phyloP scores from a whole-genome alignment of 2,329 filamentous ascomycete species.

The Cercospora sesami region DNA sequence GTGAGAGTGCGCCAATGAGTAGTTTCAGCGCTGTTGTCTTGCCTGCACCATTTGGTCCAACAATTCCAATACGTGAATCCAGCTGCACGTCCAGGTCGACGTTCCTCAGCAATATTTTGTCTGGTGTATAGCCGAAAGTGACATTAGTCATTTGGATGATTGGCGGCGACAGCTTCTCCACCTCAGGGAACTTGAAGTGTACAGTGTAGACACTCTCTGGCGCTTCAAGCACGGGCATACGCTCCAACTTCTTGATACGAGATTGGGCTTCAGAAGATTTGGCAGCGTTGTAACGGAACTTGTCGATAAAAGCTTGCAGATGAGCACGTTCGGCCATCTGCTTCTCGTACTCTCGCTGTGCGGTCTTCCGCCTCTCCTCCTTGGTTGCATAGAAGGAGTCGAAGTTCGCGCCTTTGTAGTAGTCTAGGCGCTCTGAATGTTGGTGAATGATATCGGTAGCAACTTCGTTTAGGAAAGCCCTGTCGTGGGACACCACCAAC shows the following conservation, averaged over 20 bases:
- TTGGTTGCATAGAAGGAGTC: conserved; percentile 95
- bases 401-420: conserved; percentile 98
- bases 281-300: conserved; percentile 98
- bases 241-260: conserved; percentile 97
- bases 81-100: conserved; percentile 96
- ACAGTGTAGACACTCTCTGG: conserved; percentile 95
- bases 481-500: conserved; percentile 95
- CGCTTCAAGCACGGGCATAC: conserved; percentile 86
- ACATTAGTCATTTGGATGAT: conserved; percentile 97
- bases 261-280: conserved; percentile 98
- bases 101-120: conserved; percentile 76
- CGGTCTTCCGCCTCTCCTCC: conserved; percentile 94
- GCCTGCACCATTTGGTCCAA: conserved; percentile 98
- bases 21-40: conserved; percentile 98
- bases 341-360: conserved; percentile 96
- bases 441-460: conserved; percentile 99
- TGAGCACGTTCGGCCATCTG: conserved; percentile 94
- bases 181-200: conserved; percentile 94
- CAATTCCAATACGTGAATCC: conserved; percentile 96
- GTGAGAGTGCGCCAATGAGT: conserved; percentile 80
- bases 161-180: conserved; percentile 94
- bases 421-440: conserved; percentile 93
- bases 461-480: conserved; percentile 97
- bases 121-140: conserved; percentile 80
- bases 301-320: conserved; percentile 97